These are phyloP conservation scores for Lasiodiplodia theobromae DNA, from an alignment of 2,329 filamentous ascomycete genomes.

Conservation along the genomic window DNA sequence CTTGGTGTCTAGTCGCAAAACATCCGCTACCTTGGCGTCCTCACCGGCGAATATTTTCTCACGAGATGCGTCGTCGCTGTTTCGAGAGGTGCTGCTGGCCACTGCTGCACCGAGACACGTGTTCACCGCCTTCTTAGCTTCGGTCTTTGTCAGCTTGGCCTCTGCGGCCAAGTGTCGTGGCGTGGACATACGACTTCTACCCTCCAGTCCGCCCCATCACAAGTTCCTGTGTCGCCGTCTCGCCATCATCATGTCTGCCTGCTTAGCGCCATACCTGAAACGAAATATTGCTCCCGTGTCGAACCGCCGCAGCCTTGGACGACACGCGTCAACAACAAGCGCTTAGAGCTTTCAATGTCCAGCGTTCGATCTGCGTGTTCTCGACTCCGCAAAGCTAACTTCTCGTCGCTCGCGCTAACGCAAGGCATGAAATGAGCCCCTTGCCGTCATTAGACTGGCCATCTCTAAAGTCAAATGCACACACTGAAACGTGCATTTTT, in stretches of 20 bases:
- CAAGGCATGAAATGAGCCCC: conserved; percentile 6
- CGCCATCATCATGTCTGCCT: conserved; percentile 16
- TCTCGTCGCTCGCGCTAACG: neutral
- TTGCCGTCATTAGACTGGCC: neutral
- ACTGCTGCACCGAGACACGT: conserved; percentile 10
- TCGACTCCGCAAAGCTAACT: neutral
- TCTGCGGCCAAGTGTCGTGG: conserved; percentile 13
- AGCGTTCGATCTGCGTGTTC: neutral
- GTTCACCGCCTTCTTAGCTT: conserved; percentile 24
- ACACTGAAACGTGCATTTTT: neutral
- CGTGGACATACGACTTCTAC: conserved; percentile 17
- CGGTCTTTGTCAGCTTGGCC: conserved; percentile 26
- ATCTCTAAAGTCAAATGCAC: neutral
- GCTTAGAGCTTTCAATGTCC: conserved; percentile 3
- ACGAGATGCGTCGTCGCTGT: neutral
- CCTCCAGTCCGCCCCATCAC: conserved; percentile 17
- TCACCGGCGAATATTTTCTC: conserved; percentile 6
- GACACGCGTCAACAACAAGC: conserved; percentile 21
- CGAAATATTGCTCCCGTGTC: neutral
- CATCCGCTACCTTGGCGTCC: conserved; percentile 4
- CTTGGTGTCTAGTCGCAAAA: conserved; percentile 7
- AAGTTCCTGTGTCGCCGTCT: neutral
- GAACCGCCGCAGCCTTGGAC: neutral
- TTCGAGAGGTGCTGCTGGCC: conserved; percentile 1
- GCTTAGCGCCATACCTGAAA: neutral